Evolutionary conservation across 2,329 filamentous ascomycete genomes (phyloP), one percentile per base, ranked within the genome.

Genomic region (Clonostachys rosea): DNA sequence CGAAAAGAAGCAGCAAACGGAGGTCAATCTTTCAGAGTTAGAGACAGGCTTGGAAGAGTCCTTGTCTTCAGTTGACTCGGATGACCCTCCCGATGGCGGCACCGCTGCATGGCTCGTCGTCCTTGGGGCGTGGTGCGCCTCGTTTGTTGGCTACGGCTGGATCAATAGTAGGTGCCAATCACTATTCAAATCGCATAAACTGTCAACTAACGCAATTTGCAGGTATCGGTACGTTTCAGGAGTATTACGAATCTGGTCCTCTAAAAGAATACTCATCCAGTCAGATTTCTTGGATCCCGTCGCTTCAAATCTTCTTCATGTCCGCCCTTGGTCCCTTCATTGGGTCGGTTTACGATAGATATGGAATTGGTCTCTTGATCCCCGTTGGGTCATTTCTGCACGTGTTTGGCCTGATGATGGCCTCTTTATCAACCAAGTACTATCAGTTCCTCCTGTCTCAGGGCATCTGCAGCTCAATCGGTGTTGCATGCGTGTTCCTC

Each of bases 391-490:
- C 61, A 3, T 59, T 70, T 46, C 50, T 75, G 5, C 59, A 71
- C 6, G 66, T 74, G 5, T 62, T 78, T 13, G 74, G 75, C 3
- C 61, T 73, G 52, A 73, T 78, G 60, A 69, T 76, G 64, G 56
- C 61, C 4, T 71, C 66, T 43, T 53, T 68, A 7, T 76, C 71
- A 53, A 65, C 56, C 5, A 47, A 64, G 33, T 79, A 78, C 51
- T 80, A 68, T 61, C 75, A 79, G 6, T 66, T 78, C 53, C 71
- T 79, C 61, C 70, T 79, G 7, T 64, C 66, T 0, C 75, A 79
- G 46, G 74, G 70, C 3, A 53, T 78, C 2, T 53, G 76, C 2
- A 58, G 68, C 39, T 74, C 75, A 1, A 42, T 62, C 0, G 53
- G 59, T 4, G 69, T 66, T 51, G 69, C 68, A 0, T 58, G 78